Conservation (phyloP, 1,284 basidiomycete species). For the Sutorius eximius region DNA sequence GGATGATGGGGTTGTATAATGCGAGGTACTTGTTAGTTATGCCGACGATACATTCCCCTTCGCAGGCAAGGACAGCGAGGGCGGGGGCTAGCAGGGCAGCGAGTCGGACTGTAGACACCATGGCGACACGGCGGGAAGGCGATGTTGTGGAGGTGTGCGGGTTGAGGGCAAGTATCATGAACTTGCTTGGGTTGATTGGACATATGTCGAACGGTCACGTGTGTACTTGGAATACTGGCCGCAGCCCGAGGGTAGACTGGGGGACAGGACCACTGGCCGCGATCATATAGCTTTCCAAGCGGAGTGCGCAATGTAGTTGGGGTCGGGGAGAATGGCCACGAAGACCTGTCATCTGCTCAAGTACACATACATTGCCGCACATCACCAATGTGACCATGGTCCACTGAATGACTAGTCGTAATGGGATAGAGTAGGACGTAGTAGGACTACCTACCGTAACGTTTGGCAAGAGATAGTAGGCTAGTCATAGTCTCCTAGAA, state of each 20-base stretch:
- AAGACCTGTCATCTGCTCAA: neutral
- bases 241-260: neutral
- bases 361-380: neutral
- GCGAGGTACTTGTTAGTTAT: conserved; percentile 55
- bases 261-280: neutral
- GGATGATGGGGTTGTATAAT: conserved; percentile 41
- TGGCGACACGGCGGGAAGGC: conserved; percentile 13
- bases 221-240: conserved; percentile 11
- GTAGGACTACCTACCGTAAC: conserved; percentile 9
- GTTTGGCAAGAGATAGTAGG: neutral
- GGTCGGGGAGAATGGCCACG: neutral
- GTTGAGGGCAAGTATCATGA: neutral
- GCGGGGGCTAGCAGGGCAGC: conserved; percentile 28
- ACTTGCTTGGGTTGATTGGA: neutral
- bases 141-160: conserved; percentile 4
- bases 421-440: neutral
- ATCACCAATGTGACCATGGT: neutral
- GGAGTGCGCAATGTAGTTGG: neutral
- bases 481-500: conserved; percentile 28
- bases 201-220: conserved; percentile 22
- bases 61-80: conserved; percentile 53
- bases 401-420: conserved; percentile 2
- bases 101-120: conserved; percentile 25
- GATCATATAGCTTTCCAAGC: neutral
- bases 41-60: conserved; percentile 63